These are phyloP conservation scores for Jatropha podagrica DNA, from an alignment of 441 rosid species.

Conservation along the genomic window DNA sequence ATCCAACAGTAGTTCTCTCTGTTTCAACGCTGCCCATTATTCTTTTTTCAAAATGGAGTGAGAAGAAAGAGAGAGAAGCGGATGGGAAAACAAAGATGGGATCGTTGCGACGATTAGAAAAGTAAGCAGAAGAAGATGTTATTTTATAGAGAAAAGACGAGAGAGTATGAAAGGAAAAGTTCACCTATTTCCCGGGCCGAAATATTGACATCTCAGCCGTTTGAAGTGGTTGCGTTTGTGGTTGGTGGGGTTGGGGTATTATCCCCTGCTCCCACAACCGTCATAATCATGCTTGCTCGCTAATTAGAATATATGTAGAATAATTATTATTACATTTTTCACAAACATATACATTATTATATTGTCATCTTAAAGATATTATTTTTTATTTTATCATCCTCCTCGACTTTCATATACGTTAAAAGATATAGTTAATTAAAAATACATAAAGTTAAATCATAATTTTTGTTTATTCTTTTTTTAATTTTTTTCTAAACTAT, in stretches of 20 bases:
- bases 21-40: conserved; percentile 57
- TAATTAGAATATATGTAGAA: no score
- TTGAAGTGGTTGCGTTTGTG: background rate
- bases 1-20: conserved; percentile 60
- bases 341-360: no score
- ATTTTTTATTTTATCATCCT: no score
- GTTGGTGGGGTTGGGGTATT: background rate
- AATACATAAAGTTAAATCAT: no score
- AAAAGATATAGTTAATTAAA: no score
- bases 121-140: background rate
- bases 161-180: background rate
- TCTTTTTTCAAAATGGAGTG: background rate
- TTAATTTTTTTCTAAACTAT: no score
- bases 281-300: no score
- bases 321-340: no score
- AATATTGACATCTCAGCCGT: conserved; percentile 8
- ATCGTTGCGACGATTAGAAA: background rate
- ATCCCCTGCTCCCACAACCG: conserved; percentile 10
- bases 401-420: no score
- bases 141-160: background rate
- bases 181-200: background rate
- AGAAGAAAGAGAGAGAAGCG: background rate
- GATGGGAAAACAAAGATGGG: background rate
- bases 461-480: no score
- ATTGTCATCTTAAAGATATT: no score